Evolutionary conservation across 108 stramenopile genomes (phyloP).

Genomic region (Cyclotella sp.): DNA sequence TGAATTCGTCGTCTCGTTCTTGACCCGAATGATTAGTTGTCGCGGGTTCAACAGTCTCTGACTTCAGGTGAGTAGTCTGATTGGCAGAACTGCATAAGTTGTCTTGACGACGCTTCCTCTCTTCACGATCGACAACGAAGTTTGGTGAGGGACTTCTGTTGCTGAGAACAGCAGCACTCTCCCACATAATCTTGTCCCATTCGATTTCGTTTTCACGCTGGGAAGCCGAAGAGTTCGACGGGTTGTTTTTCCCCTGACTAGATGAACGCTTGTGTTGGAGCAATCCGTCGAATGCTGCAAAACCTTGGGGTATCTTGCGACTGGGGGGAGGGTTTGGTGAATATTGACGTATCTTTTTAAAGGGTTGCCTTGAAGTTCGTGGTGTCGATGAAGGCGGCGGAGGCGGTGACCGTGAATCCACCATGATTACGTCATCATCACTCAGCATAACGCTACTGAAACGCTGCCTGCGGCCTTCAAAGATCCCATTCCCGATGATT

Average conservation of each 20-base stretch:
- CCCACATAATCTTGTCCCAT: conserved; percentile 63
- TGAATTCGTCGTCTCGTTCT: conserved; percentile 5
- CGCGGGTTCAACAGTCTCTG: neutral
- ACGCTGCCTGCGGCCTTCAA: conserved; percentile 16
- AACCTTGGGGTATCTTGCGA: conserved; percentile 6
- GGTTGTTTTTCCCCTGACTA: neutral
- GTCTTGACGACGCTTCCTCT: conserved; percentile 31
- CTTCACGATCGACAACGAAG: conserved; percentile 61
- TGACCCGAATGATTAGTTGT: neutral
- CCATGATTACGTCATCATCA: neutral
- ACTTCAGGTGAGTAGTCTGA: neutral
- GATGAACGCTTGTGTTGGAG: conserved; percentile 9
- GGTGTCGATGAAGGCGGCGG: neutral
- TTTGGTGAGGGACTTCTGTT: conserved; percentile 69
- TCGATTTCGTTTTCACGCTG: conserved; percentile 38
- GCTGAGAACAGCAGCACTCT: conserved; percentile 61
- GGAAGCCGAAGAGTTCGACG: neutral
- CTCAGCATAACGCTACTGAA: neutral
- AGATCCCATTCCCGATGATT: conserved; percentile 33
- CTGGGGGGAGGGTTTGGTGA: neutral
- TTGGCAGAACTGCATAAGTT: conserved; percentile 3
- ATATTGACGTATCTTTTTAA: conserved; percentile 27
- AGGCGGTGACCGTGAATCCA: neutral
- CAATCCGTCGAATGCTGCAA: conserved; percentile 11
- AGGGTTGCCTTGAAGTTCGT: conserved; percentile 16